Percentiles rank a stretch among this genome's conserved stretches.
phyloP scores from a whole-genome alignment of 2,329 filamentous ascomycete genomes.

The Aspergillus neotritici region DNA sequence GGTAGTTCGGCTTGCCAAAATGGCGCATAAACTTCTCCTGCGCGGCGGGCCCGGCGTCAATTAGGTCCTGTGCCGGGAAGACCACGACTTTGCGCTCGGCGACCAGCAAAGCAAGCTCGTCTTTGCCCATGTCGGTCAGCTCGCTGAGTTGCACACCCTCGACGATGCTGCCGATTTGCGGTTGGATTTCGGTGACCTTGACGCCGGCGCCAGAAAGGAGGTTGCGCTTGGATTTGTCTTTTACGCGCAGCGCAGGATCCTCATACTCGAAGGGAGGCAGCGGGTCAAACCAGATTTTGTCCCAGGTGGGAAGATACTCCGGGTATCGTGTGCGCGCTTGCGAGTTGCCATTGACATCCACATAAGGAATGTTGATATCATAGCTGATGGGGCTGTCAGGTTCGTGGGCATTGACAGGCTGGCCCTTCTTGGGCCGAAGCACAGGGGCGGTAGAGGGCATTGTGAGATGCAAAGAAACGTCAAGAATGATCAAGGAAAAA shows the following conservation, averaged over 20 bases:
- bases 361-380: constrained; percentile 48
- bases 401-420: constrained; percentile 22
- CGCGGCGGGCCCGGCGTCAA: constrained; percentile 39
- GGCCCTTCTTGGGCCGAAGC: constrained; percentile 20
- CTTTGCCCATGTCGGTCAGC: constrained; percentile 44
- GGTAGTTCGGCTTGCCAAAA: constrained; percentile 44
- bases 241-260: constrained; percentile 44
- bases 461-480: constrained; percentile 4
- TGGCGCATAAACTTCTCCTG: constrained; percentile 43
- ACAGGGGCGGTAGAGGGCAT: constrained; percentile 33
- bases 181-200: constrained; percentile 37
- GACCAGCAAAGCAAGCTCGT: constrained; percentile 58
- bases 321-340: constrained; percentile 39
- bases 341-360: constrained; percentile 34
- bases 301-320: constrained; percentile 45
- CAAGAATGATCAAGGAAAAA: constrained; percentile 1
- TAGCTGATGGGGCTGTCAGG: constrained; percentile 37
- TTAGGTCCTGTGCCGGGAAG: constrained; percentile 49
- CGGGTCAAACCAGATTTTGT: constrained; percentile 44
- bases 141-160: constrained; percentile 45
- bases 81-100: constrained; percentile 58
- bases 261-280: constrained; percentile 41
- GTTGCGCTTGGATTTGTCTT: constrained; percentile 35
- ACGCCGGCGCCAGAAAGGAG: constrained; percentile 24
- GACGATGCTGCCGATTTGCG: constrained; percentile 39